phyloP scores from a whole-genome alignment of 495 filamentous ascomycete genomes.

The Jackrogersella minutella region DNA sequence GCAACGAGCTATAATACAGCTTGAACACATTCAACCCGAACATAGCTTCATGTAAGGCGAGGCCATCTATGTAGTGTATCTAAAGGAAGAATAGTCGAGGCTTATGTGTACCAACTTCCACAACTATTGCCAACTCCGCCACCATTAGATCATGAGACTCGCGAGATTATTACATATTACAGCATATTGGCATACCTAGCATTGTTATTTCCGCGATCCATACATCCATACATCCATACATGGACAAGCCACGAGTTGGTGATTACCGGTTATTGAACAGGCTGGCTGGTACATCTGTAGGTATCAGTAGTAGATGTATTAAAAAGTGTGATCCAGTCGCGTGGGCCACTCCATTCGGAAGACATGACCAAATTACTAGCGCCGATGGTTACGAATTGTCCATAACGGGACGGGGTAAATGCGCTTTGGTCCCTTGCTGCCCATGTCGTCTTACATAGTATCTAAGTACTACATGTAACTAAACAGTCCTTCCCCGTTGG shows the following conservation, averaged over 20 bases:
- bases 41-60: too few relatives aligned
- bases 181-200: background rate
- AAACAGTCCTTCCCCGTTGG: constrained; percentile 25
- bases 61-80: too few relatives aligned
- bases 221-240: background rate
- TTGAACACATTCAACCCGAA: background rate
- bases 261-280: constrained; percentile 1
- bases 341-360: constrained; percentile 31
- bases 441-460: constrained; percentile 19
- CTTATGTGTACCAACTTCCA: background rate
- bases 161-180: constrained; percentile 2
- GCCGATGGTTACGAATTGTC: constrained; percentile 25
- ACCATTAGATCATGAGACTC: background rate
- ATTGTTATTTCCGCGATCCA: constrained; percentile 7
- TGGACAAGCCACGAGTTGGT: background rate
- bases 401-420: constrained; percentile 34
- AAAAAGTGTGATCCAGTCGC: constrained; percentile 35
- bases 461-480: constrained; percentile 2
- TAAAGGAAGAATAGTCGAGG: background rate
- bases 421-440: constrained; percentile 29
- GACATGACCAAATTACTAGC: constrained; percentile 25
- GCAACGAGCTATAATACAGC: constrained; percentile 7
- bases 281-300: background rate
- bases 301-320: background rate
- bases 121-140: background rate